Evolutionary conservation across 2,329 filamentous ascomycete species (phyloP).

Genomic region (Trichoderma asperellum): DNA sequence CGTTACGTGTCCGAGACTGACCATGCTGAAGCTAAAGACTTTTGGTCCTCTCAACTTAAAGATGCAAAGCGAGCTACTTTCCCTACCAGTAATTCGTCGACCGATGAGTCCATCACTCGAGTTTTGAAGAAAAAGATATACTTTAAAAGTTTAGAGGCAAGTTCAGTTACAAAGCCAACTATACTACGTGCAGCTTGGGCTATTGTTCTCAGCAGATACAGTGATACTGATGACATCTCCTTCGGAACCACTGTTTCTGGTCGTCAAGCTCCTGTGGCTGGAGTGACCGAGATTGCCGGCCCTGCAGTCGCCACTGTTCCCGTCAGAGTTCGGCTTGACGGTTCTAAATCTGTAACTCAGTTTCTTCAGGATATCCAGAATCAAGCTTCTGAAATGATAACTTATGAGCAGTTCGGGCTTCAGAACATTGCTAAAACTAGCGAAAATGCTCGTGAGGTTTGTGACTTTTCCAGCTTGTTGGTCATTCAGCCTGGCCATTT

Average conservation of each 20-base stretch:
- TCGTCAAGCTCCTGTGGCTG: constrained; percentile 18
- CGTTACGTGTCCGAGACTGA: constrained; percentile 8
- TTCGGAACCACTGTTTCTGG: constrained; percentile 26
- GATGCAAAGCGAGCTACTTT: constrained; percentile 18
- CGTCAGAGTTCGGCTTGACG: constrained; percentile 12
- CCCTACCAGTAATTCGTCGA: not conserved
- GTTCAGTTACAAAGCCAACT: constrained; percentile 13
- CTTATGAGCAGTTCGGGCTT: constrained; percentile 18
- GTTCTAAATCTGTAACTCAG: not conserved
- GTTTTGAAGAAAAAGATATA: constrained; percentile 30
- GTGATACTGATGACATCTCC: constrained; percentile 11
- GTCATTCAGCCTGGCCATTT: constrained; percentile 1
- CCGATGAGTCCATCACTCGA: not conserved
- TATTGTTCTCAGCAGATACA: constrained; percentile 4
- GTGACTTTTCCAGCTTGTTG: constrained; percentile 18
- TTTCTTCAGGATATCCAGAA: constrained; percentile 4
- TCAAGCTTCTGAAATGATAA: constrained; percentile 16
- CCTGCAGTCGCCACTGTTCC: constrained; percentile 25
- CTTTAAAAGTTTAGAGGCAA: constrained; percentile 1
- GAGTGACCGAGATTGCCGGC: constrained; percentile 9
- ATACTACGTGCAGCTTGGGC: constrained; percentile 24
- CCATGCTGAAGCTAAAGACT: constrained; percentile 13
- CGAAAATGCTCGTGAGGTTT: constrained; percentile 5
- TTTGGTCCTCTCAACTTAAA: constrained; percentile 30
- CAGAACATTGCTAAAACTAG: constrained; percentile 10